Conservation (phyloP, 192 early-diverging fungal species). For the Obelidium mucronatum region DNA sequence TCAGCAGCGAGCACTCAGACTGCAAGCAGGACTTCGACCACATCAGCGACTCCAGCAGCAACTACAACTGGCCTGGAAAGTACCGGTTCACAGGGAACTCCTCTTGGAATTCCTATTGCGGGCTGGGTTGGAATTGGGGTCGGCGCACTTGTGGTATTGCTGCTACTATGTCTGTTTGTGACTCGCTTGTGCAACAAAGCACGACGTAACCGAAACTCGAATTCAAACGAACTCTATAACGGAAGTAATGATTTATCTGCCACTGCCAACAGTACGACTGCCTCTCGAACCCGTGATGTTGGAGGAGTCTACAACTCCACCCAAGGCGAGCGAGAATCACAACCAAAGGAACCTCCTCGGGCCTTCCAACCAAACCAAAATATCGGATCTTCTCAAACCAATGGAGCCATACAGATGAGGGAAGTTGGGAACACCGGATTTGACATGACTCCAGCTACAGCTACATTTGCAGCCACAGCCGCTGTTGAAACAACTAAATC, state of each 20-base stretch:
- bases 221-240: neutral
- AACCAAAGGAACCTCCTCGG: neutral
- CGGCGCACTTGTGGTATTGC: neutral
- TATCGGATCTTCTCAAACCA: neutral
- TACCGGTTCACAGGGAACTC: neutral
- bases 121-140: neutral
- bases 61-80: neutral
- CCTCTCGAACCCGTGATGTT: neutral
- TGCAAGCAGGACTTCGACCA: too few species aligned
- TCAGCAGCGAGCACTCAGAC: too few species aligned
- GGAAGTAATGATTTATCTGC: neutral
- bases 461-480: too few species aligned
- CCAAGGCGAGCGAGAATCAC: neutral
- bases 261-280: neutral
- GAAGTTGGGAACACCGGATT: too few species aligned
- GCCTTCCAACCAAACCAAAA: neutral
- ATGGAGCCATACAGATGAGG: too few species aligned
- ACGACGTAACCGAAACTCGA: neutral
- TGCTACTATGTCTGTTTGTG: neutral
- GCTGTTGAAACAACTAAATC: neutral
- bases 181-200: neutral
- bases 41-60: neutral
- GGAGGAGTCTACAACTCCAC: too few species aligned
- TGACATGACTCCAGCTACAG: too few species aligned
- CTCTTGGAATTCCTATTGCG: neutral